A percentile compares a stretch with the other conserved stretches of the same genome.
phyloP scores from a whole-genome alignment of 2,329 filamentous ascomycete genomes.

The Botrytis tulipae region DNA sequence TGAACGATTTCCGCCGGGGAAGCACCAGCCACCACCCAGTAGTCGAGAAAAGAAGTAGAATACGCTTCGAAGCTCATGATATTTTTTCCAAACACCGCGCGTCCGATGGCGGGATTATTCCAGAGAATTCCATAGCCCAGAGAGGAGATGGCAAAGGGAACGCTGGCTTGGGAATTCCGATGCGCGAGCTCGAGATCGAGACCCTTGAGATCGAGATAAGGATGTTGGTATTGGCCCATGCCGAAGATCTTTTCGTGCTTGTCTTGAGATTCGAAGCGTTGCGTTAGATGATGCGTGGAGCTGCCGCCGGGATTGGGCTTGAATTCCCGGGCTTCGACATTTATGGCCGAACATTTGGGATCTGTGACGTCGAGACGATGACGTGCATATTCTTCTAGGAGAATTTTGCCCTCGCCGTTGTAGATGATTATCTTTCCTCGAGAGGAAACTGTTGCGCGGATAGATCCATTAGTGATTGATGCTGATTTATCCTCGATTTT shows the following conservation, averaged over 20 bases:
- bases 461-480: slow-evolving; percentile 47
- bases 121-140: slow-evolving; percentile 63
- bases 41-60: slow-evolving; percentile 58
- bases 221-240: slow-evolving; percentile 69
- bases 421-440: slow-evolving; percentile 50
- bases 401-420: slow-evolving; percentile 43
- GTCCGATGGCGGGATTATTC: slow-evolving; percentile 64
- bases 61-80: slow-evolving; percentile 60
- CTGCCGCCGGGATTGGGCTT: slow-evolving; percentile 47
- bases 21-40: slow-evolving; percentile 61
- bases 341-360: slow-evolving; percentile 51
- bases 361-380: slow-evolving; percentile 48
- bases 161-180: slow-evolving; percentile 63
- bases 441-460: slow-evolving; percentile 46
- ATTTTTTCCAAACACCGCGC: slow-evolving; percentile 60
- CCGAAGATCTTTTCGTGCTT: slow-evolving; percentile 61
- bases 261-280: slow-evolving; percentile 56
- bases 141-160: slow-evolving; percentile 61
- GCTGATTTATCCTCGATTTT: slow-evolving; percentile 29
- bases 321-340: slow-evolving; percentile 51
- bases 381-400: slow-evolving; percentile 52
- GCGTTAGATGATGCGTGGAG: slow-evolving; percentile 51
- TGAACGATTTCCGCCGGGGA: slow-evolving; percentile 55
- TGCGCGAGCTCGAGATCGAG: slow-evolving; percentile 62
- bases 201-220: slow-evolving; percentile 61